A percentile compares a stretch with the other conserved stretches of the same genome.
Conservation (phyloP, 768 basidiomycete species). For the Amanita molliuscula region DNA sequence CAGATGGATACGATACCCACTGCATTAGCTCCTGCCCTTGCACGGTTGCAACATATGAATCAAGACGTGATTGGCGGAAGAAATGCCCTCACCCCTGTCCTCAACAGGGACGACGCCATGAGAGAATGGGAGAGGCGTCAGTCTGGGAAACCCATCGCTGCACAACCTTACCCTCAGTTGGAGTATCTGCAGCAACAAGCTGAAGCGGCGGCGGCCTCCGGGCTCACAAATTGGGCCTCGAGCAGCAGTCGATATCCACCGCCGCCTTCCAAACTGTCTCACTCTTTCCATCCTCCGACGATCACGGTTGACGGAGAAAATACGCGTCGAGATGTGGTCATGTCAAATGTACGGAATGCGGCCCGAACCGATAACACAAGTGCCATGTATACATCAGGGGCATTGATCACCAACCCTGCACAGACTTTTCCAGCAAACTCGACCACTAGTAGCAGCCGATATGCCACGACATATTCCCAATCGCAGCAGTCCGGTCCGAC, state of each 20-base stretch:
- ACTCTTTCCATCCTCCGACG: slow-evolving; percentile 56
- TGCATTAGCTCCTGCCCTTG: slow-evolving; percentile 88
- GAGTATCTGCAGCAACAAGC: slow-evolving; percentile 93
- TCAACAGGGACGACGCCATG: slow-evolving; percentile 92
- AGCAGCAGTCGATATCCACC: slow-evolving; percentile 44
- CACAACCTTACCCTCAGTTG: slow-evolving; percentile 79
- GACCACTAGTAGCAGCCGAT: slow-evolving; percentile 49
- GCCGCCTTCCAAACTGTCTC: slow-evolving; percentile 54
- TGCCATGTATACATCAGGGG: slow-evolving; percentile 32
- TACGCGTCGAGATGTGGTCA: slow-evolving; percentile 53
- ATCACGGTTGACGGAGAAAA: slow-evolving; percentile 58
- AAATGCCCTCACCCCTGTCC: slow-evolving; percentile 84
- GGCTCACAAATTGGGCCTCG: slow-evolving; percentile 46
- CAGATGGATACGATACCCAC: slow-evolving; percentile 90
- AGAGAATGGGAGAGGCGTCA: slow-evolving; percentile 94
- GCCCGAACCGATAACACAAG: slow-evolving; percentile 38
- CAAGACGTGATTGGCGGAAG: slow-evolving; percentile 69
- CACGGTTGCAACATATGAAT: slow-evolving; percentile 82
- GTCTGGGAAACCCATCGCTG: slow-evolving; percentile 57
- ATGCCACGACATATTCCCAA: slow-evolving; percentile 44
- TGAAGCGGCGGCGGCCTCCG: slow-evolving; percentile 60
- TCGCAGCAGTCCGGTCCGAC: slow-evolving; percentile 26
- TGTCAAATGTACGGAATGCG: slow-evolving; percentile 67
- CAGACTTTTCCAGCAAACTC: slow-evolving; percentile 54
- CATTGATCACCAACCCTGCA: slow-evolving; percentile 64